These are phyloP conservation scores for Cenchrus fungigraminus DNA, from an alignment of 176 grass and related monocot genomes.

Conservation along the genomic window DNA sequence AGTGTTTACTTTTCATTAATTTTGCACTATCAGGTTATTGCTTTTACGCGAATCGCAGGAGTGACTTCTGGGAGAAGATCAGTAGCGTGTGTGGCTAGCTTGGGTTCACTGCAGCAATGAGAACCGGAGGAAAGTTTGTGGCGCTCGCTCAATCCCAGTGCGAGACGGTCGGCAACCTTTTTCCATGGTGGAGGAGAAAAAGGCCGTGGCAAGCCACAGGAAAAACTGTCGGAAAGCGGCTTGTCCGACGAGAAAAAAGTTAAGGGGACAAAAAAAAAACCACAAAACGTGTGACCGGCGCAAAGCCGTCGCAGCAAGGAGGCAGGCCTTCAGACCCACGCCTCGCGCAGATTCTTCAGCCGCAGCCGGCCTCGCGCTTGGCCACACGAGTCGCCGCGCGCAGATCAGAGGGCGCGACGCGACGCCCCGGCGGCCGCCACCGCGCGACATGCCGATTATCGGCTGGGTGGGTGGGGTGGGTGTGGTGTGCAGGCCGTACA, in stretches of 20 bases:
- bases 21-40: background rate
- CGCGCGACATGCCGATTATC: too few species aligned
- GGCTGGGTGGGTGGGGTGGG: background rate
- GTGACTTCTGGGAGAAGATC: background rate
- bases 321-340: background rate
- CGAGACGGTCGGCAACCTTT: background rate
- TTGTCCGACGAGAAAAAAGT: background rate
- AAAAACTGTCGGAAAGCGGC: background rate
- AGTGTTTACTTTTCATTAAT: background rate
- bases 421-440: too few species aligned
- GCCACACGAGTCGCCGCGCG: too few species aligned
- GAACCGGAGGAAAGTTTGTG: constrained; percentile 3
- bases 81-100: background rate
- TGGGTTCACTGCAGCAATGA: background rate
- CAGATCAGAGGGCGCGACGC: too few species aligned
- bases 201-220: background rate
- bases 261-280: background rate
- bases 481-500: background rate
- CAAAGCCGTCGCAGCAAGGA: constrained; percentile 1
- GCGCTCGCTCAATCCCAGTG: background rate
- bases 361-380: too few species aligned
- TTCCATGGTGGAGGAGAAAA: background rate
- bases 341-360: background rate
- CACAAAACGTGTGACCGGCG: background rate
- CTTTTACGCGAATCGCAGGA: background rate